Evolutionary conservation across 176 grass and related monocot genomes (phyloP).

Genomic region (Bothriochloa decipiens): DNA sequence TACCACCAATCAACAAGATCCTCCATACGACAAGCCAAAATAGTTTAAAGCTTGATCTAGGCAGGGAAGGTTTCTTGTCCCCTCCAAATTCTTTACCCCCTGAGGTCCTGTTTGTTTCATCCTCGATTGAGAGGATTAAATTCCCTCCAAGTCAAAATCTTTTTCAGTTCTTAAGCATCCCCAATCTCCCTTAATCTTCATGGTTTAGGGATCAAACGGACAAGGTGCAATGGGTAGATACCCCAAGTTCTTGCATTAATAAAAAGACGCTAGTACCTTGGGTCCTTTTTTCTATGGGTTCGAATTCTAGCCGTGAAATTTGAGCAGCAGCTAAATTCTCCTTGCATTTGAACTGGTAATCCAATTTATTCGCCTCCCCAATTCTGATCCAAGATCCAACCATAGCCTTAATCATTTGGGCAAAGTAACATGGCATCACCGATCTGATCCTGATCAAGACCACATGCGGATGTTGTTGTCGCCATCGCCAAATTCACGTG

Average conservation of each 20-base stretch:
- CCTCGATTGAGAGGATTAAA: background rate
- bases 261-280: background rate
- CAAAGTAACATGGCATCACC: background rate
- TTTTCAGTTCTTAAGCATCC: background rate
- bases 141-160: background rate
- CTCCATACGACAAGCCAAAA: too few species aligned
- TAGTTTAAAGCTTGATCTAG: too few species aligned
- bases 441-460: constrained; percentile 3
- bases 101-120: background rate
- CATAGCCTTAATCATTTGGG: background rate
- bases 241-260: background rate
- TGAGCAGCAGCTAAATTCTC: background rate
- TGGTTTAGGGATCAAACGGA: background rate
- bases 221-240: background rate
- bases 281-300: background rate
- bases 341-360: background rate
- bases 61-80: background rate
- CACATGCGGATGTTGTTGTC: background rate
- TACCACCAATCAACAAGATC: too few species aligned
- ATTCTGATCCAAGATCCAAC: background rate
- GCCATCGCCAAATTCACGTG: constrained; percentile 18
- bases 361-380: background rate
- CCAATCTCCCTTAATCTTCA: background rate
- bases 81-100: background rate
- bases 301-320: background rate